Evolutionary conservation across 345 rosid genomes (phyloP).

Genomic region (Salix arbutifolia): DNA sequence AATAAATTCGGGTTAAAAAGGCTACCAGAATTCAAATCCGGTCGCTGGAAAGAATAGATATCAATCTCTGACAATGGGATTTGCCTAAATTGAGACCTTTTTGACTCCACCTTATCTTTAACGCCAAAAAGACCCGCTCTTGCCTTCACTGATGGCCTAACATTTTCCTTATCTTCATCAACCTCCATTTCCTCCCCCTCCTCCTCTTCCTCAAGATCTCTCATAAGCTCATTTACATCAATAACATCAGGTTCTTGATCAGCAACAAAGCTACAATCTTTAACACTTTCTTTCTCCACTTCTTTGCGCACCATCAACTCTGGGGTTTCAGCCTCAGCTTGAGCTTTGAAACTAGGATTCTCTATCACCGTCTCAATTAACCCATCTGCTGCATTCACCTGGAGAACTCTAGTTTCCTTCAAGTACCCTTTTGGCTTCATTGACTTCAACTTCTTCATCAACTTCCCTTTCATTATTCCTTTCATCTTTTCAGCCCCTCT

Average conservation of each 20-base stretch:
- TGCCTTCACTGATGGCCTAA: conserved; percentile 28
- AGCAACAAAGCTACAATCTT: neutral
- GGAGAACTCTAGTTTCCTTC: conserved; percentile 64
- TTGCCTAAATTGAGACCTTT: conserved; percentile 4
- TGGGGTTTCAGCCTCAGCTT: conserved; percentile 9
- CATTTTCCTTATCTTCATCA: conserved; percentile 50
- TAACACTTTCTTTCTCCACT: conserved; percentile 21
- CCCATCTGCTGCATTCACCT: conserved; percentile 54
- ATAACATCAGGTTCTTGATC: conserved; percentile 34
- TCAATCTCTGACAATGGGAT: conserved; percentile 47
- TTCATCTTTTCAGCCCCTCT: conserved; percentile 38
- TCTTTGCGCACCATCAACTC: conserved; percentile 16
- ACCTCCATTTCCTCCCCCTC: conserved; percentile 28
- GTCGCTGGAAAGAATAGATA: conserved; percentile 53
- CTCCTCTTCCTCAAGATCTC: conserved; percentile 39
- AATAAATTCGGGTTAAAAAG: conserved; percentile 77
- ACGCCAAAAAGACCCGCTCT: neutral
- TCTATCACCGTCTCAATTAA: conserved; percentile 37
- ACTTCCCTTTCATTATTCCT: conserved; percentile 71
- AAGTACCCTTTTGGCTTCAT: conserved; percentile 56
- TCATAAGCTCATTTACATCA: conserved; percentile 45
- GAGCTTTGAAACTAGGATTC: conserved; percentile 24
- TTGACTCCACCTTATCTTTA: conserved; percentile 18
- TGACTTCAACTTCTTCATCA: conserved; percentile 62
- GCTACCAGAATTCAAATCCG: conserved; percentile 59